Percentiles rank a stretch among this genome's conserved stretches.
phyloP scores from a whole-genome alignment of 2,329 filamentous ascomycete species.

The Monilinia laxa region DNA sequence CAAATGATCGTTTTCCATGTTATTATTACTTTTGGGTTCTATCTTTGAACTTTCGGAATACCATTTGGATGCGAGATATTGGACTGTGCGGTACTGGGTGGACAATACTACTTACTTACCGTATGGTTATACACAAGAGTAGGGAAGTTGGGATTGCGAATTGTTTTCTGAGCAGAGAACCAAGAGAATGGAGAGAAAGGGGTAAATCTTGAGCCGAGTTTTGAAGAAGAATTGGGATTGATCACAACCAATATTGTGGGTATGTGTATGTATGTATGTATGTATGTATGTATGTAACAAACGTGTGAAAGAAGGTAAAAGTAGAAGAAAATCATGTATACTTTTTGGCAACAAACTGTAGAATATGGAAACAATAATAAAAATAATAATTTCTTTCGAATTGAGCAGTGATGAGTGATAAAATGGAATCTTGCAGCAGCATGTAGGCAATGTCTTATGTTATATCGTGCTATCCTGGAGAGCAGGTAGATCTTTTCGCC shows the following conservation, averaged over 20 bases:
- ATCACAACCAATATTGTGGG: conserved; percentile 12
- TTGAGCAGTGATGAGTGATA: background rate
- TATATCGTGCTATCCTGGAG: background rate
- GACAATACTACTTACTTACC: background rate
- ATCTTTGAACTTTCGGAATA: background rate
- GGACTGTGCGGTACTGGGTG: background rate
- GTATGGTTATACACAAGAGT: background rate
- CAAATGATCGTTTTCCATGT: background rate
- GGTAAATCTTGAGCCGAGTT: conserved; percentile 14
- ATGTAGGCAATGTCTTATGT: background rate
- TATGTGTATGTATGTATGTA: too few species aligned
- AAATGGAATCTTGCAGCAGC: background rate
- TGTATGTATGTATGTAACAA: too few species aligned
- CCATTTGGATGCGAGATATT: background rate
- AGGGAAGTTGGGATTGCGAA: background rate
- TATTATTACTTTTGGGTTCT: conserved; percentile 5
- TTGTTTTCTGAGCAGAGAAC: background rate
- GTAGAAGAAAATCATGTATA: background rate
- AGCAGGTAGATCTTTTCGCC: conserved; percentile 14
- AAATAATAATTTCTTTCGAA: background rate
- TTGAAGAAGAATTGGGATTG: background rate
- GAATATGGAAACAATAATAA: background rate
- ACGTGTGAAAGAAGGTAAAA: too few species aligned
- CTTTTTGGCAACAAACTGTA: background rate
- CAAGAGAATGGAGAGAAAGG: conserved; percentile 2